These are phyloP conservation scores for Schwanniomyces sp. DNA, from an alignment of 805 yeast genomes.

Conservation along the genomic window DNA sequence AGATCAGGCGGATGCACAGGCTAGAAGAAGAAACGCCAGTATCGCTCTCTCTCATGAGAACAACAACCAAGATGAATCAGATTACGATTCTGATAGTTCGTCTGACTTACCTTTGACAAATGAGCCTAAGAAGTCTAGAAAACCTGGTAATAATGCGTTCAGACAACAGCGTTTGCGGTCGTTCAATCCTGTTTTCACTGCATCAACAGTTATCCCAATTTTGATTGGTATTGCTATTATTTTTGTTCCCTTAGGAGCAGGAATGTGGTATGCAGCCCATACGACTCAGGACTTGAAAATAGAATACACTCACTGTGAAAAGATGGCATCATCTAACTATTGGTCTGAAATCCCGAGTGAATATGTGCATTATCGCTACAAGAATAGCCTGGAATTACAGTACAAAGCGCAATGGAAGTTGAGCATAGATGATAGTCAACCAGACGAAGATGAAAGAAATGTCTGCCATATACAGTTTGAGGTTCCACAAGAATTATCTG, in stretches of 20 bases:
- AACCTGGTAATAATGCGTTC: slow-evolving; percentile 63
- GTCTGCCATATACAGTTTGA: slow-evolving; percentile 45
- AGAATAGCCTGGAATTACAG: slow-evolving; percentile 11
- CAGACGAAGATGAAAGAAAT: slow-evolving; percentile 48
- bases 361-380: slow-evolving; percentile 35
- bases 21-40: background rate
- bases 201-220: slow-evolving; percentile 41
- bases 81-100: slow-evolving; percentile 42
- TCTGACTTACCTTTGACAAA: slow-evolving; percentile 43
- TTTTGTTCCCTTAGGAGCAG: slow-evolving; percentile 46
- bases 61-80: slow-evolving; percentile 3
- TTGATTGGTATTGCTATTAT: slow-evolving; percentile 37
- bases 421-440: slow-evolving; percentile 40
- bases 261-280: slow-evolving; percentile 46
- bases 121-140: slow-evolving; percentile 44
- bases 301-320: slow-evolving; percentile 43
- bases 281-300: slow-evolving; percentile 38
- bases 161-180: slow-evolving; percentile 58
- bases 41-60: background rate
- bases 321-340: slow-evolving; percentile 26
- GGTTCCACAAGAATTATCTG: slow-evolving; percentile 30
- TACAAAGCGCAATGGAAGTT: slow-evolving; percentile 36
- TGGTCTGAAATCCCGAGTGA: slow-evolving; percentile 39
- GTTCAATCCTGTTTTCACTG: slow-evolving; percentile 46
- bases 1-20: background rate